phyloP scores from a whole-genome alignment of 2,329 filamentous ascomycete genomes.

The Westerdykella ornata region DNA sequence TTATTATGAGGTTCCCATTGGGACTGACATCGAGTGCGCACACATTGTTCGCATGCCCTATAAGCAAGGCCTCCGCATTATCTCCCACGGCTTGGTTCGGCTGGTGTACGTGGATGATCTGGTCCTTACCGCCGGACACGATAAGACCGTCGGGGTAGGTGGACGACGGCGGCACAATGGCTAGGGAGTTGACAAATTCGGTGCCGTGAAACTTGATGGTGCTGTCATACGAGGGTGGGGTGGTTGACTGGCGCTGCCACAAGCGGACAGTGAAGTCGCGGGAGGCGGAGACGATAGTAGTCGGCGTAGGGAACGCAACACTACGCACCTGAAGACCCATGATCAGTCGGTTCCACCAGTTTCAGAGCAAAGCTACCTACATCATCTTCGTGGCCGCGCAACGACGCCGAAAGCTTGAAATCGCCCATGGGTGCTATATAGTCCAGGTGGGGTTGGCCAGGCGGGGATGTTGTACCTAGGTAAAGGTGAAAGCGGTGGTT shows the following conservation, averaged over 20 bases:
- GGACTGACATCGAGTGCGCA: slow-evolving; percentile 76
- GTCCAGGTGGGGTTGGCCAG: slow-evolving; percentile 5
- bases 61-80: slow-evolving; percentile 75
- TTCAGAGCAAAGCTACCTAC: slow-evolving; percentile 50
- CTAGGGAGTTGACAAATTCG: slow-evolving; percentile 79
- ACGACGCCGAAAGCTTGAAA: slow-evolving; percentile 88
- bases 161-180: slow-evolving; percentile 64
- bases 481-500: slow-evolving; percentile 6
- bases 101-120: slow-evolving; percentile 82
- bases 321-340: slow-evolving; percentile 65
- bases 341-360: not conserved
- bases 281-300: slow-evolving; percentile 74
- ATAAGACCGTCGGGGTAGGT: slow-evolving; percentile 72
- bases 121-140: slow-evolving; percentile 82
- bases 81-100: slow-evolving; percentile 61
- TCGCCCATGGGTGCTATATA: slow-evolving; percentile 58
- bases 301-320: slow-evolving; percentile 67
- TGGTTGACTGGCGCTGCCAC: slow-evolving; percentile 65
- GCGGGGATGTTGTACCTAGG: slow-evolving; percentile 9
- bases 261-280: slow-evolving; percentile 83
- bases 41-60: slow-evolving; percentile 83
- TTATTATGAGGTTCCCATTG: slow-evolving; percentile 68
- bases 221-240: slow-evolving; percentile 66
- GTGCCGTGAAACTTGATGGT: slow-evolving; percentile 73
- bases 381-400: slow-evolving; percentile 88